Evolutionary conservation across 2,329 filamentous ascomycete genomes (phyloP), one percentile per base, ranked within the genome.

Genomic region (Fusarium incarnatum): DNA sequence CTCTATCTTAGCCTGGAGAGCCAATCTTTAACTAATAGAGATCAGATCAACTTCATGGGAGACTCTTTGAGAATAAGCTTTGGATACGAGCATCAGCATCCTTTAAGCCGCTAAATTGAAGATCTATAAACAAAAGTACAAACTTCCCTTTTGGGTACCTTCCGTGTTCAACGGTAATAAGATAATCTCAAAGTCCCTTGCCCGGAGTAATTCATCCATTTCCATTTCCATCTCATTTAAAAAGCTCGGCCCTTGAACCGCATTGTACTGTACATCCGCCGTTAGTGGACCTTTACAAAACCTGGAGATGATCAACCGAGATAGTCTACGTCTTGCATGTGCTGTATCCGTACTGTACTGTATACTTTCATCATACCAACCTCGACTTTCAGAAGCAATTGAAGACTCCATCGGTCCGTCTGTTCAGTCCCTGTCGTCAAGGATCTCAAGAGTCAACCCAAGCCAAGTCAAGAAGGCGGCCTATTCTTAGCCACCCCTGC

Each of bases 241-340:
- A 27, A 55, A 54, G 23, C 13, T n/a, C 23, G 30, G 37, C 28
- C 47, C 22, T 44, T 25, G 27, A 54, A 27, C 47, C 37, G 40
- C 34, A 41, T 25, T 28, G 34, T 22, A 22, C 7, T 25, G 45
- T 20, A 20, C 18, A 40, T 46, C 23, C 46, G 42, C 42, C 45
- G 34, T 62, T 54, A 41, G 67, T 70, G 52, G 67, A 70, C 32
- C 47, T 47, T 20, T 50, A 18, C 15, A 40, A 37, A 55, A 61
- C 50, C 60, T 61, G 30, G 42, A 66, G 47, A 69, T 44, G n/a
- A 49, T 30, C 30, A 44, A 40, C 52, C 49, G 32, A 52, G 49
- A 41, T 30, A 30, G 12, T 30, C 12, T 30, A 30, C 28, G 28
- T 28, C 28, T 28, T 52, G 30, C 32, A 52, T 23, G 18, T 37